A percentile compares a stretch with the other conserved stretches of the same genome.
Conservation (phyloP, 2,329 filamentous ascomycete genomes). For the Penicillium sp. region DNA sequence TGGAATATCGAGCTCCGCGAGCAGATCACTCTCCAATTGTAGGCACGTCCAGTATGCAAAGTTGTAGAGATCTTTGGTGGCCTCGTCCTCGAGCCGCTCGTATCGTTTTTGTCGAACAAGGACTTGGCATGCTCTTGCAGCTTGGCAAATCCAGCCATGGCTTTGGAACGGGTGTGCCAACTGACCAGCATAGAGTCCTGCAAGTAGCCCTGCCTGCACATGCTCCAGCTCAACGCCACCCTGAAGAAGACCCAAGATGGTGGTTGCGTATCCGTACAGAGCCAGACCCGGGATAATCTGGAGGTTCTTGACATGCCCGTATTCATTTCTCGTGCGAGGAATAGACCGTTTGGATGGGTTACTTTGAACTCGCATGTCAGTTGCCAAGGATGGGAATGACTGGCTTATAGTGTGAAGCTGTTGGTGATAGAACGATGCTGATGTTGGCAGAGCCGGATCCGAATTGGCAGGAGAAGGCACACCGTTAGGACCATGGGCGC, state of each 20-base stretch:
- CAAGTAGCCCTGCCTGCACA: constrained; percentile 78
- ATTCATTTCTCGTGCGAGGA: constrained; percentile 14
- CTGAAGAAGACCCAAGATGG: constrained; percentile 76
- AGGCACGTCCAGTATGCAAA: constrained; percentile 90
- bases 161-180: constrained; percentile 82
- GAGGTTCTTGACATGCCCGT: constrained; percentile 55
- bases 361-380: constrained; percentile 4
- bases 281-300: constrained; percentile 84
- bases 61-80: constrained; percentile 57
- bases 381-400: constrained; percentile 18
- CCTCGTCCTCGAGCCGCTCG: constrained; percentile 26
- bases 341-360: constrained; percentile 12
- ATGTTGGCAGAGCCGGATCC: constrained; percentile 20
- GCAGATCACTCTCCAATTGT: constrained; percentile 88
- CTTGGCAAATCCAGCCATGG: constrained; percentile 62
- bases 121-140: constrained; percentile 59
- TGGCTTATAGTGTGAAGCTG: constrained; percentile 8
- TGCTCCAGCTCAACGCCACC: constrained; percentile 76
- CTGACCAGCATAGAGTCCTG: constrained; percentile 84
- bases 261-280: constrained; percentile 80
- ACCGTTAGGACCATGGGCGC: constrained; percentile 13
- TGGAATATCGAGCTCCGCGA: constrained; percentile 73
- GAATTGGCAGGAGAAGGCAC: constrained; percentile 28
- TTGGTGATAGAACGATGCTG: constrained; percentile 20
- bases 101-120: constrained; percentile 60